Evolutionary conservation across 805 yeast genomes (phyloP), one percentile per base, ranked within the genome.

Genomic region (Candida germanica): DNA sequence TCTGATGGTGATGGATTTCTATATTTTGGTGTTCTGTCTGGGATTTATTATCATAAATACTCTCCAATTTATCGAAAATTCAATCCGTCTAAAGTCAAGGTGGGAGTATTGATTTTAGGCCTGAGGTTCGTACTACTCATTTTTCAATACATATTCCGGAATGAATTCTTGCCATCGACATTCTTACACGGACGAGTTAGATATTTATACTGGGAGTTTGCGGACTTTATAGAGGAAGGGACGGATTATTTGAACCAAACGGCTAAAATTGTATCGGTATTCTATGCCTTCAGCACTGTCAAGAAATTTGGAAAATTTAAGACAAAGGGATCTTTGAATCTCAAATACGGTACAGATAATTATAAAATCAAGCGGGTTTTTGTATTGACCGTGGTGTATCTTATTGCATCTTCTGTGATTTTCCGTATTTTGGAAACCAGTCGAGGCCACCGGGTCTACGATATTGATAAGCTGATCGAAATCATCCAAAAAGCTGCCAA

Each of bases 11-110:
- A 20, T 20, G 9, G 9, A 20, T 7, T 20, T 20, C 10, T 20
- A 20, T 31, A 9, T 17, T 6, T 18, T 31, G 16, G 11, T 25
- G 11, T 31, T 31, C 18, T 25, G 35, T 18, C 23, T 31, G 35
- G 35, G 35, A 2, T 18, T 6, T 15, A 19, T 25, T 31, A 31
- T 18, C 35, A 31, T 18, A 16, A 25, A 16, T 8, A 16, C 16
- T 15, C 30, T 12, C 14, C 5, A 10, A 10, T 20, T 7, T 20
- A 20, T 10, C 23, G 23, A 7, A 20, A 20, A 10, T 10, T 20
- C 6, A 20, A 20, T 20, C 23, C 23, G 10, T 20, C 23, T 7
- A 20, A 20, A 20, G 9, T 20, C 6, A 20, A 20, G 10, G 9
- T 20, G 6, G 23, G 23, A 7, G 6, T 20, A 6, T 7, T 20